A percentile compares a stretch with the other conserved stretches of the same genome.
These are phyloP conservation scores for Medakamo hakoo DNA, from an alignment of 139 green algal species.

Conservation along the genomic window DNA sequence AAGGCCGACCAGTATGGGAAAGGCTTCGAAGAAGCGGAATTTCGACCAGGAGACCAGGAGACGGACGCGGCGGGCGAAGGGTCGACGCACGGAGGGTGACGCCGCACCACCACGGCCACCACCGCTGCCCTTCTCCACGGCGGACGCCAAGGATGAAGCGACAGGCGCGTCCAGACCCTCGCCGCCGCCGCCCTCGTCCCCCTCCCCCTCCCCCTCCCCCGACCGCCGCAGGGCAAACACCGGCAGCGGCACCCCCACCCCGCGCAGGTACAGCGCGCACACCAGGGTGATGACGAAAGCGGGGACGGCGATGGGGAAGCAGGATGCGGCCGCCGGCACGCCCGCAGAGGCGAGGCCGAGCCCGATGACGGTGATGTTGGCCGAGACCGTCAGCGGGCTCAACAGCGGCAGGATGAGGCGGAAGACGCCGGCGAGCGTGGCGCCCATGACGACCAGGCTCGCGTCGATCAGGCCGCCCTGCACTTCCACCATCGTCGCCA, in stretches of 20 bases:
- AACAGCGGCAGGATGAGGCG: background rate
- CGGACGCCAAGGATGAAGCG: too few species aligned
- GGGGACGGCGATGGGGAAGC: background rate
- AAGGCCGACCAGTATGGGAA: background rate
- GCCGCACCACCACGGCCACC: too few species aligned
- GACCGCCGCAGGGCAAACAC: too few species aligned
- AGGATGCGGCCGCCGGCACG: background rate
- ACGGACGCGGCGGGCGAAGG: too few species aligned
- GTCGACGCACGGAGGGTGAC: too few species aligned
- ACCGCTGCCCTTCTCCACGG: too few species aligned
- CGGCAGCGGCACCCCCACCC: background rate
- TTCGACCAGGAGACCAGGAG: too few species aligned
- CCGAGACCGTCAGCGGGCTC: background rate
- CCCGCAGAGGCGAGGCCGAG: background rate
- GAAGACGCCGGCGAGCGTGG: background rate
- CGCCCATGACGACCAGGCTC: background rate
- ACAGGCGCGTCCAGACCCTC: too few species aligned
- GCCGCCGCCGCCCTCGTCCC: too few species aligned
- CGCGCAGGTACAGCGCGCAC: background rate
- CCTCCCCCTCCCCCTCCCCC: too few species aligned
- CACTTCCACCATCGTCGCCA: background rate
- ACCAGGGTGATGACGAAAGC: background rate
- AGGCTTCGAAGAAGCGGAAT: background rate
- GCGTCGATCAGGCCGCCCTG: background rate
- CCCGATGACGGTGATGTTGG: background rate